A percentile compares a stretch with the other conserved stretches of the same genome.
Evolutionary conservation across 169 alveolate species (phyloP).

Genomic region (Plasmodium vinckei): DNA sequence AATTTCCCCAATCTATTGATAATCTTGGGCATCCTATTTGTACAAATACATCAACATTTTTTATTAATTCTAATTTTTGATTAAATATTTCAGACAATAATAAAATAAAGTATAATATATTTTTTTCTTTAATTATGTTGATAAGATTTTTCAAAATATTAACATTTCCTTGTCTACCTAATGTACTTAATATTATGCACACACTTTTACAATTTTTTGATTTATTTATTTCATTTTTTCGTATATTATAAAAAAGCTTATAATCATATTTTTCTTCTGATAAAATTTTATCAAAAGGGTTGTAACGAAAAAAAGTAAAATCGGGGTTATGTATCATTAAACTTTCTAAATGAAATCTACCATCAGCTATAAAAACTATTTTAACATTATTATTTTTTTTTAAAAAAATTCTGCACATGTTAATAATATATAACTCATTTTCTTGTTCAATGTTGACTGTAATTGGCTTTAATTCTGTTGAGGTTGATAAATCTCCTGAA

Average conservation of each 20-base stretch:
- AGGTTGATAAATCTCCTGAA: neutral
- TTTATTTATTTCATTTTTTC: constrained; percentile 88
- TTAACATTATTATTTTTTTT: constrained; percentile 33
- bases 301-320: constrained; percentile 92
- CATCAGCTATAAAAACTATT: constrained; percentile 96
- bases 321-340: constrained; percentile 98
- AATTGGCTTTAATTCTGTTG: neutral
- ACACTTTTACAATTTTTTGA: constrained; percentile 78
- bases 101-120: constrained; percentile 66
- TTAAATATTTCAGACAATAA: constrained; percentile 84
- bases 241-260: constrained; percentile 88
- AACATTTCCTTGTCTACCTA: constrained; percentile 90
- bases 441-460: neutral
- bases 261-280: constrained; percentile 90
- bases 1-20: constrained; percentile 99
- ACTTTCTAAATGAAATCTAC: constrained; percentile 99
- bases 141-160: constrained; percentile 79
- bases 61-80: constrained; percentile 77
- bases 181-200: constrained; percentile 86
- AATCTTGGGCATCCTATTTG: constrained; percentile 99
- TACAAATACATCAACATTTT: constrained; percentile 83
- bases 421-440: constrained; percentile 50
- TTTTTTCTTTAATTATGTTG: constrained; percentile 59
- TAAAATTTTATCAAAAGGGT: constrained; percentile 92
- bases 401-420: constrained; percentile 79